These are phyloP conservation scores for Kentomonas sorsogonicus DNA, from an alignment of 208 protist genomes.

Conservation along the genomic window DNA sequence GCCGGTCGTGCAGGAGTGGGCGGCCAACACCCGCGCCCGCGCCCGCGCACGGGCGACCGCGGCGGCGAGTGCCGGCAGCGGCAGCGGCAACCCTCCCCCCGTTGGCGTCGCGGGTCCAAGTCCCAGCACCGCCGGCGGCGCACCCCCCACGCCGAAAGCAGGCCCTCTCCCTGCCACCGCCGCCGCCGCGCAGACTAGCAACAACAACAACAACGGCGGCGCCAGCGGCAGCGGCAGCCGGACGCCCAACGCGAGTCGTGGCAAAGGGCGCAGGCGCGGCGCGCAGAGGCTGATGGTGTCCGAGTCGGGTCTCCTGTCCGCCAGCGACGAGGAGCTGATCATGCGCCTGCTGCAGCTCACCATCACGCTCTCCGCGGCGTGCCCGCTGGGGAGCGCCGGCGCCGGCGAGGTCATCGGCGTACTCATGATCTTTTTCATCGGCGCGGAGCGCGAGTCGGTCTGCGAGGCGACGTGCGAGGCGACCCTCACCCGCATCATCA, in stretches of 20 bases:
- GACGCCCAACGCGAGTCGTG: too few relatives aligned
- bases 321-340: constrained; percentile 54
- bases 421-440: constrained; percentile 48
- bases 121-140: too few relatives aligned
- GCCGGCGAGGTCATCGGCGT: constrained; percentile 46
- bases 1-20: too few relatives aligned
- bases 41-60: too few relatives aligned
- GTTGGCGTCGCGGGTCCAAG: too few relatives aligned
- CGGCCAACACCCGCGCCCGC: too few relatives aligned
- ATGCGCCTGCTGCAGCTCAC: constrained; percentile 52
- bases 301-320: constrained; percentile 4
- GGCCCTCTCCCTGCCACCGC: neutral
- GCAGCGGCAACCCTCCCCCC: too few relatives aligned
- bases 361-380: constrained; percentile 47
- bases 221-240: too few relatives aligned
- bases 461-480: constrained; percentile 63
- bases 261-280: too few relatives aligned
- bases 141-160: too few relatives aligned
- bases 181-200: neutral
- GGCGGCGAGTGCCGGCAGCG: too few relatives aligned
- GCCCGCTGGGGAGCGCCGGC: constrained; percentile 27
- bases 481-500: constrained; percentile 47
- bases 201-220: constrained; percentile 5
- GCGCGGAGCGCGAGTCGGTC: constrained; percentile 35
- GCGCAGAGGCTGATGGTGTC: neutral